A percentile compares a stretch with the other conserved stretches of the same genome.
phyloP scores from a whole-genome alignment of 2,329 filamentous ascomycete genomes.

The Grosmannia clavigera region DNA sequence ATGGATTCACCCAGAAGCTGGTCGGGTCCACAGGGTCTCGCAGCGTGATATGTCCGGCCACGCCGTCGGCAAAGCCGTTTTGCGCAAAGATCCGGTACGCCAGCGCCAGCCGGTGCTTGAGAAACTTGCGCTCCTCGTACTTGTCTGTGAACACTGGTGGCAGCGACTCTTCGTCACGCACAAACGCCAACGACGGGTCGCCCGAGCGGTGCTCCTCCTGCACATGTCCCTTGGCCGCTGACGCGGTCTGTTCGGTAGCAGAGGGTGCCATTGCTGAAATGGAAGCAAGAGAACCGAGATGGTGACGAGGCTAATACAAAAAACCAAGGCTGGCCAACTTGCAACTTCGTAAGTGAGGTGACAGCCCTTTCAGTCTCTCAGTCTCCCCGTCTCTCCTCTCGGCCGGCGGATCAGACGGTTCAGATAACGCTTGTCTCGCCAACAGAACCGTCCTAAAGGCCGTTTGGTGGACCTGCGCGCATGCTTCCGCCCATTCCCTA shows the following conservation, averaged over 20 bases:
- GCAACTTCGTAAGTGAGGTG: background rate
- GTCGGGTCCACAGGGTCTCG: conserved; percentile 44
- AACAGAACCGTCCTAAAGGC: background rate
- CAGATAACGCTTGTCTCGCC: background rate
- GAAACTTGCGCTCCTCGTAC: conserved; percentile 32
- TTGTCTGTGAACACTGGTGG: conserved; percentile 12
- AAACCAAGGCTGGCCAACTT: background rate
- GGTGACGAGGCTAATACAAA: background rate
- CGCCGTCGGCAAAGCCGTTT: conserved; percentile 44
- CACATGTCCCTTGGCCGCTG: conserved; percentile 16
- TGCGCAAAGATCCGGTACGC: conserved; percentile 47
- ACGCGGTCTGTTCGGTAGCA: background rate
- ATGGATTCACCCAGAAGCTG: conserved; percentile 56
- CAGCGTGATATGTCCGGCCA: conserved; percentile 52
- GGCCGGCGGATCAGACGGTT: background rate
- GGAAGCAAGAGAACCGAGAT: no score
- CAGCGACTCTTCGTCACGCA: conserved; percentile 7
- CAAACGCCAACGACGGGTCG: conserved; percentile 10
- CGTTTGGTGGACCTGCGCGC: background rate
- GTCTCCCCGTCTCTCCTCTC: background rate
- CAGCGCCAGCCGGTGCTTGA: conserved; percentile 39
- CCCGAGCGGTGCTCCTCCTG: conserved; percentile 5
- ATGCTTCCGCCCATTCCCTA: background rate
- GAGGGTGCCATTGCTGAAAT: conserved; percentile 7
- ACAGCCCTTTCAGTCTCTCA: background rate